These are phyloP conservation scores for Durotheca rogersii DNA, from an alignment of 495 filamentous ascomycete species.

Conservation along the genomic window DNA sequence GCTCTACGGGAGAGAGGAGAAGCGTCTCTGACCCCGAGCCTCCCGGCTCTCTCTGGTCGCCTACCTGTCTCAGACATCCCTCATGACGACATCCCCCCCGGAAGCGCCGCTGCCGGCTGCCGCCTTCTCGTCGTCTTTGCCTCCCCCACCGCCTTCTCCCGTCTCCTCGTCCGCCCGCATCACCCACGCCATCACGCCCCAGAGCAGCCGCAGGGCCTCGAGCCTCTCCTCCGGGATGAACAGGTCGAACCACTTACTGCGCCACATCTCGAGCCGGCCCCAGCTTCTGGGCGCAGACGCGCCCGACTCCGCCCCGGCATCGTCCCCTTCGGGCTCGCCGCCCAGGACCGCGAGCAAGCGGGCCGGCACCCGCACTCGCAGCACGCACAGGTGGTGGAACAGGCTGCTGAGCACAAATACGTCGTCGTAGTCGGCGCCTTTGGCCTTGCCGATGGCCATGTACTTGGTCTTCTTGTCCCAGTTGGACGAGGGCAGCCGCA, in stretches of 20 bases:
- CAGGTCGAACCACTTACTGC: slow-evolving; percentile 79
- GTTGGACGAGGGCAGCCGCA: slow-evolving; percentile 60
- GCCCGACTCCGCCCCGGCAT: not conserved
- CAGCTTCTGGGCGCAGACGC: slow-evolving; percentile 36
- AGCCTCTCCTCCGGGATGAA: slow-evolving; percentile 66
- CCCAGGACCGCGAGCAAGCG: slow-evolving; percentile 58
- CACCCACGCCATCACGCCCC: slow-evolving; percentile 72
- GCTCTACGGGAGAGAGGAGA: not conserved
- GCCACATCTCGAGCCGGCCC: slow-evolving; percentile 62
- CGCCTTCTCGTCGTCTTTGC: not conserved
- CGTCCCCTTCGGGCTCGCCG: slow-evolving; percentile 31
- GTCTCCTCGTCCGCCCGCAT: slow-evolving; percentile 53
- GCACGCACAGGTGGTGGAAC: slow-evolving; percentile 77
- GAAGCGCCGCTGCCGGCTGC: too few species aligned
- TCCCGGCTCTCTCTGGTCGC: too few species aligned
- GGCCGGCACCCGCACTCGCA: slow-evolving; percentile 71
- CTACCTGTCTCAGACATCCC: slow-evolving; percentile 27
- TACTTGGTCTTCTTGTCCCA: slow-evolving; percentile 83
- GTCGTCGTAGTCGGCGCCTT: slow-evolving; percentile 53
- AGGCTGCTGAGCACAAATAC: slow-evolving; percentile 80
- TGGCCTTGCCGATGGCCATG: slow-evolving; percentile 64
- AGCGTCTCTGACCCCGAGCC: too few species aligned
- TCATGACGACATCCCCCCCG: slow-evolving; percentile 44
- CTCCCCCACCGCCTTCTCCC: slow-evolving; percentile 3
- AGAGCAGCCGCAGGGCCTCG: slow-evolving; percentile 69